Evolutionary conservation across 148 eudicot genomes (phyloP), one percentile per base, ranked within the genome.

Genomic region (Oxyria digyna): DNA sequence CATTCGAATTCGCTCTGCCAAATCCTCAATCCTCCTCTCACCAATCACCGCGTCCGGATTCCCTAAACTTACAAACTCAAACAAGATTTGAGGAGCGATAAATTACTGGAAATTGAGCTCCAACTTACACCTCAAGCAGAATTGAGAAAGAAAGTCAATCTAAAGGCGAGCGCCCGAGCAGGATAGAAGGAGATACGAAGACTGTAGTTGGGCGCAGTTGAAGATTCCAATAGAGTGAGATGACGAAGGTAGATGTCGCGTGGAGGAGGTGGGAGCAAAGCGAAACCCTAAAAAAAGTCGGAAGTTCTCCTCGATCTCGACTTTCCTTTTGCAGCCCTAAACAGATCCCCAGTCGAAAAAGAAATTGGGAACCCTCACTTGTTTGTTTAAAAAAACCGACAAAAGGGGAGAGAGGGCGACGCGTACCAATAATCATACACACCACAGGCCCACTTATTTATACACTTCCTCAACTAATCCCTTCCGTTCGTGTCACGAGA

Each of bases 341-440:
- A 55, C 65, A 59, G 65, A 59, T 59, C 65, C 65, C 65, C 37
- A 59, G 65, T 59, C 65, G 65, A 59, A 59, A 59, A 59, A 20
- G 18, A 59, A 31, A 59, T 59, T 29, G 65, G 65, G 31, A 59
- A 59, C 65, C 65, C 37, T 31, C 37, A 2, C 29, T 59, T 31
- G 33, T 59, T 59, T 59, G 15, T 4, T 59, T 59, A 13, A 29
- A 8, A 52, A 49, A 59, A 59, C 38, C 65, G 65, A 59, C 65
- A 59, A 50, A 18, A 27, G 7, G 63, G 14, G 63, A 57, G 35
- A 57, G 64, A 57, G 64, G 29, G 31, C 37, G 20, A 59, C 65
- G 65, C 65, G 38, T 59, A 59, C 65, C 65, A 31, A 59, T 59
- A 27, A 59, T 3, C 31, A 59, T 13, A 59, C 65, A 12, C 27